Evolutionary conservation across 2,329 filamentous ascomycete species (phyloP), one percentile per base, ranked within the genome.

Genomic region (Beauveria scarabaeidicola): DNA sequence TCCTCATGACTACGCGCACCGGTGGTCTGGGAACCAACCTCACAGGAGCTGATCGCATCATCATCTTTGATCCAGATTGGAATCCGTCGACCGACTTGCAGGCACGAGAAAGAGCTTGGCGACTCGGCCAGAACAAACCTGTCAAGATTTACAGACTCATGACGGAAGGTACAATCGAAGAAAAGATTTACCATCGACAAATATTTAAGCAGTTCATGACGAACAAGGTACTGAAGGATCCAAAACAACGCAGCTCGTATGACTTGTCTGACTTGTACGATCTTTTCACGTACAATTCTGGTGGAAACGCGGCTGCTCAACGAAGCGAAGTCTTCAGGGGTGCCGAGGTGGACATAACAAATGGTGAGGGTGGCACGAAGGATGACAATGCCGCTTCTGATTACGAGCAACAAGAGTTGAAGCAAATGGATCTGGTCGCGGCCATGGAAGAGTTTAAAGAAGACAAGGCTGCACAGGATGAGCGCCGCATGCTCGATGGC

Each of bases 11-110:
- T 0, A 99, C 95, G 0, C 95, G 95, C 69, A 95, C 97, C 19
- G 94, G 94, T 50, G 94, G 94, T 0, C 78, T 99, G 15, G 94
- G 94, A 6, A 88, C 96, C 51, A 99, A 99, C 65, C 77, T 99
- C 23, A 99, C 94, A 0, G 94, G 94, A 8, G 94, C 94, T 5
- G 90, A 96, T 69, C 86, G 94, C 38, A 93, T 99, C 64, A 96
- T 99, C 69, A 97, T 99, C 58, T 99, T 94, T 69, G 95, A 99
- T 68, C 95, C 94, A 0, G 94, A 99, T 70, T 99, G 94, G 94
- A 97, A 97, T 67, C 94, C 93, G 2, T 97, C 93, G 0, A 97
- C 93, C 0, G 94, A 99, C 69, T 80, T 97, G 27, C 94, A 99
- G 74, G 94, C 94, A 17, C 87, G 94, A 52, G 94, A 99, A 73